phyloP scores from a whole-genome alignment of 345 rosid species.

The Cardamine occulta region DNA sequence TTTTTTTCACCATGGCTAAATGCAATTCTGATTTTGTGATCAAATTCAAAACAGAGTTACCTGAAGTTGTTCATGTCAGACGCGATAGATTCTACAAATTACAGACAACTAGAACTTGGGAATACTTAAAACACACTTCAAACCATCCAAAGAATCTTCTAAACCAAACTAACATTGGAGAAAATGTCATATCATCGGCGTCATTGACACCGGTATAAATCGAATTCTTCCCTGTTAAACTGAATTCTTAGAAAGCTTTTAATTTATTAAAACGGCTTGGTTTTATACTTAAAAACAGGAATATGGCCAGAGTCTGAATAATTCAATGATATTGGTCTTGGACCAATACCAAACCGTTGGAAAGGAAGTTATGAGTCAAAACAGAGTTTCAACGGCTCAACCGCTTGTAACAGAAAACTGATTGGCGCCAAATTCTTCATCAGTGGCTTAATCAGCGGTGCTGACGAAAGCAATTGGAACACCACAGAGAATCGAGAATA shows the following conservation, averaged over 20 bases:
- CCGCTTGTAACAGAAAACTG: conserved; percentile 54
- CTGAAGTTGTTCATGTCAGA: conserved; percentile 64
- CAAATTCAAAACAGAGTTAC: conserved; percentile 43
- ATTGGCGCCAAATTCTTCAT: conserved; percentile 58
- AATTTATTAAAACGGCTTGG: background rate
- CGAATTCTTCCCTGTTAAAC: background rate
- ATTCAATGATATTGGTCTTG: conserved; percentile 54
- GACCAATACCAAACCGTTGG: conserved; percentile 57
- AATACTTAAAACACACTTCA: conserved; percentile 59
- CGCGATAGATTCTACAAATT: conserved; percentile 56
- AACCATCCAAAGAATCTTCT: conserved; percentile 47
- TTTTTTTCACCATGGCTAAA: background rate
- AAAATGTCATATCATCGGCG: conserved; percentile 66
- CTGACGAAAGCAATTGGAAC: conserved; percentile 45
- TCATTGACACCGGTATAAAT: conserved; percentile 61
- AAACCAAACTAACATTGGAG: conserved; percentile 56
- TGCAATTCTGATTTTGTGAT: background rate
- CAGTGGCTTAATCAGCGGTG: conserved; percentile 41
- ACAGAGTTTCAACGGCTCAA: conserved; percentile 39
- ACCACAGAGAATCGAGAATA: conserved; percentile 44
- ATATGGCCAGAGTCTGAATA: conserved; percentile 60
- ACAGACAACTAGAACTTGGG: conserved; percentile 76
- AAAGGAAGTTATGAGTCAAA: conserved; percentile 54
- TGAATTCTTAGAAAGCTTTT: background rate
- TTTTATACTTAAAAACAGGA: conserved; percentile 18